Evolutionary conservation across 176 grass and related monocot species (phyloP).

Genomic region (Triticum urartu): DNA sequence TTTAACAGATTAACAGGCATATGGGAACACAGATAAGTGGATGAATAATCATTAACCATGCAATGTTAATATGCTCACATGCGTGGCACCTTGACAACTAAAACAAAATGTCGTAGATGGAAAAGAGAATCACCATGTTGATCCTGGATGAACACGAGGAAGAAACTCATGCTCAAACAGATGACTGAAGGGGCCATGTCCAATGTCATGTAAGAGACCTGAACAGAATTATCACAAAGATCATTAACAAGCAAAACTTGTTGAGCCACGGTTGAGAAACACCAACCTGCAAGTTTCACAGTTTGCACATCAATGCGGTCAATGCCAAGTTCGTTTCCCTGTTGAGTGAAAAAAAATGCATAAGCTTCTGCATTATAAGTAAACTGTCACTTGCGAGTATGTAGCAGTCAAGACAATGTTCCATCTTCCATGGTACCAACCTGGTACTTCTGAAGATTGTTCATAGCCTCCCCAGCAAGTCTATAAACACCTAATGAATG

Average conservation of each 20-base stretch:
- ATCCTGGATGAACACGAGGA: conserved; percentile 62
- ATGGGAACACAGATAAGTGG: neutral
- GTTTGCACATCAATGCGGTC: conserved; percentile 71
- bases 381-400: neutral
- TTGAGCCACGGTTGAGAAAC: neutral
- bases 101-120: too few species aligned
- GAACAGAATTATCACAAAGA: conserved; percentile 18
- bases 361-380: conserved; percentile 7
- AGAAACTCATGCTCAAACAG: conserved; percentile 96
- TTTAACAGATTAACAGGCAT: conserved; percentile 4
- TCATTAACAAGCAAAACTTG: conserved; percentile 1
- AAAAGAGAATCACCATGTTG: conserved; percentile 62
- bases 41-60: neutral
- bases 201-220: conserved; percentile 94
- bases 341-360: conserved; percentile 10
- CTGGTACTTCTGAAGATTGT: conserved; percentile 59
- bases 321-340: conserved; percentile 79
- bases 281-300: conserved; percentile 87
- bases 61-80: neutral
- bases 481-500: conserved; percentile 92
- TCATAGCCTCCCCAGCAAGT: conserved; percentile 63
- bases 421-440: conserved; percentile 36
- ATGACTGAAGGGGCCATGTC: conserved; percentile 95
- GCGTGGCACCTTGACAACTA: neutral
- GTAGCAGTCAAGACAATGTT: conserved; percentile 20